These are phyloP conservation scores for Wickerhamiella kurtzmanii DNA, from an alignment of 805 yeast genomes.

Conservation along the genomic window DNA sequence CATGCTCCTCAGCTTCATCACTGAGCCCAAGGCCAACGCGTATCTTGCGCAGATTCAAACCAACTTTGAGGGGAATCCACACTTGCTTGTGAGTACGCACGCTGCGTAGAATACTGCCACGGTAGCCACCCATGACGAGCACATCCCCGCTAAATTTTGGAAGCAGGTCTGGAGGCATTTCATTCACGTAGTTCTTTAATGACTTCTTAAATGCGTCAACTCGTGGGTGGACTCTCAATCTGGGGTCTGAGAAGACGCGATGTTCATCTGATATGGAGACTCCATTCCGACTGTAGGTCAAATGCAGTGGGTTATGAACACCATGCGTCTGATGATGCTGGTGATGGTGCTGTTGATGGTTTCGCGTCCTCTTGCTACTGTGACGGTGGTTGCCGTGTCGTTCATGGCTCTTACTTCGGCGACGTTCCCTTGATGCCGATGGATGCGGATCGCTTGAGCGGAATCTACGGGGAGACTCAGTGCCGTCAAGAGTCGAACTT, in stretches of 20 bases:
- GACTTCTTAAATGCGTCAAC: constrained; percentile 57
- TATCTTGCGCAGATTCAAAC: constrained; percentile 57
- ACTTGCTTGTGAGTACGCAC: constrained; percentile 47
- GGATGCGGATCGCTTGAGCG: too few relatives aligned
- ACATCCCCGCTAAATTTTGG: constrained; percentile 60
- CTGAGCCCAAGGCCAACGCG: constrained; percentile 61
- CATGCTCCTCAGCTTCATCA: constrained; percentile 51
- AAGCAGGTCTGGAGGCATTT: constrained; percentile 21
- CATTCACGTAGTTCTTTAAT: constrained; percentile 33
- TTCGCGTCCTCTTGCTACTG: neutral
- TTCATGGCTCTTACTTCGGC: neutral
- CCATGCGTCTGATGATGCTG: too few relatives aligned
- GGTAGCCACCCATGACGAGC: constrained; percentile 72
- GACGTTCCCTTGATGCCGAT: too few relatives aligned
- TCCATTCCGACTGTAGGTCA: neutral
- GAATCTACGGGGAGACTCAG: too few relatives aligned
- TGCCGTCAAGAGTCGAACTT: too few relatives aligned
- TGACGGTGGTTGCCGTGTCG: neutral
- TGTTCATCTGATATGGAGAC: constrained; percentile 32
- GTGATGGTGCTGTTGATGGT: neutral
- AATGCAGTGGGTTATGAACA: neutral
- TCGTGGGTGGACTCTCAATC: constrained; percentile 50
- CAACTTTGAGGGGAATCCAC: constrained; percentile 83
- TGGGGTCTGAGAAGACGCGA: constrained; percentile 35
- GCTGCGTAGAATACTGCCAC: constrained; percentile 71